These are phyloP conservation scores for Melanomma pulvis-pyrius DNA, from an alignment of 495 filamentous ascomycete species.

Conservation along the genomic window DNA sequence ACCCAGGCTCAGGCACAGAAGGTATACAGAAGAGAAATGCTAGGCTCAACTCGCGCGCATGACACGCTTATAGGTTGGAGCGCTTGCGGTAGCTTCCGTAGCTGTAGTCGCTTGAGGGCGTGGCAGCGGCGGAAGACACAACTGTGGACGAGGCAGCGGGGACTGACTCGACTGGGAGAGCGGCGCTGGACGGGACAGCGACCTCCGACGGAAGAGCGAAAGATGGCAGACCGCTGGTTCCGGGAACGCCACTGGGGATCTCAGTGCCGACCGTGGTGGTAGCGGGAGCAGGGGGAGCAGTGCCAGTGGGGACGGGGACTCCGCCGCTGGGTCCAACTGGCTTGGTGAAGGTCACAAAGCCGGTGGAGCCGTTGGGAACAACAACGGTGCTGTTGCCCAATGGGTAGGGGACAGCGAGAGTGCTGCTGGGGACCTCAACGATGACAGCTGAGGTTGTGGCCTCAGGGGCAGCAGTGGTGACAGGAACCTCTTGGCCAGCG, in stretches of 20 bases:
- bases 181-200: conserved; percentile 4
- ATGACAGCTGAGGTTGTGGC: background rate
- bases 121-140: background rate
- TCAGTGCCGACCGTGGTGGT: background rate
- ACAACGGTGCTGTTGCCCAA: conserved; percentile 25
- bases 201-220: conserved; percentile 2
- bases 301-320: background rate
- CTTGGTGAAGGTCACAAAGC: conserved; percentile 31
- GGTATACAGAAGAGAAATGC: background rate
- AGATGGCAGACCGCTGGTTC: background rate
- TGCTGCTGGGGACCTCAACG: background rate
- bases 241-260: background rate
- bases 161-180: conserved; percentile 10
- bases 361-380: conserved; percentile 13
- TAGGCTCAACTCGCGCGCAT: background rate
- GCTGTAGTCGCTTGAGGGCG: conserved; percentile 12
- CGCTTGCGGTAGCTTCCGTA: conserved; percentile 13
- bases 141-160: conserved; percentile 7
- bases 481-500: conserved; percentile 10
- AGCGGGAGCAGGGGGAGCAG: background rate
- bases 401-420: conserved; percentile 21
- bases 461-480: background rate
- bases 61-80: conserved; percentile 22
- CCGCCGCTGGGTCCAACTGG: background rate
- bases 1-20: background rate